Evolutionary conservation across 1,284 basidiomycete species (phyloP).

Genomic region (Rhodotorula sp.): DNA sequence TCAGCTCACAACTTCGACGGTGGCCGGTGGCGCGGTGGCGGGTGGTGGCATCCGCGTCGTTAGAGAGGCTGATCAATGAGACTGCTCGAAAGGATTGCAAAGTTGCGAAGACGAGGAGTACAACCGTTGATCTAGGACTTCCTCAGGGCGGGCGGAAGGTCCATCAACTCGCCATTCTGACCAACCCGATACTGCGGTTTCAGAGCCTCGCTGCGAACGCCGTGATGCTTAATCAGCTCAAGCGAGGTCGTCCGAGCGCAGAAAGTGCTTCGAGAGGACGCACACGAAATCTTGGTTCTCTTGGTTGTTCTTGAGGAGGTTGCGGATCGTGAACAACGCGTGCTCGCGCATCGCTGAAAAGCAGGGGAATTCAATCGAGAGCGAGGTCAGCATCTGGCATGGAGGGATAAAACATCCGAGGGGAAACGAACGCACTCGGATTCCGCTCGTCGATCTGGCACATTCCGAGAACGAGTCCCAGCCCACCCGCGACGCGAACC

Average conservation of each 20-base stretch:
- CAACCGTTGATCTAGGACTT: neutral
- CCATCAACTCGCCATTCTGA: conserved; percentile 24
- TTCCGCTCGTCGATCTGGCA: conserved; percentile 86
- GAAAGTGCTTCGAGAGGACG: conserved; percentile 30
- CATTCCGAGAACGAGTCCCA: conserved; percentile 75
- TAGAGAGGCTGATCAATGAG: no score
- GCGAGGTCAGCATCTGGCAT: conserved; percentile 8
- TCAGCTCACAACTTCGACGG: no score
- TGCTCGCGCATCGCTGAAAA: conserved; percentile 78
- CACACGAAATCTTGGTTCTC: conserved; percentile 77
- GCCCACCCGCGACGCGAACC: conserved; percentile 66
- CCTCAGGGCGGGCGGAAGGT: conserved; percentile 32
- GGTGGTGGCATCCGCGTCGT: no score
- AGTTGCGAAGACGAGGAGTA: conserved; percentile 4
- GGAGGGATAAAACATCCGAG: no score
- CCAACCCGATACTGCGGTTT: conserved; percentile 32
- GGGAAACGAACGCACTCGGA: conserved; percentile 73
- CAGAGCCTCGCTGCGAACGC: conserved; percentile 15
- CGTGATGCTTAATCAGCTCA: no score
- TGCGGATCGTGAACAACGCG: conserved; percentile 76
- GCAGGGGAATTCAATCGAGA: neutral
- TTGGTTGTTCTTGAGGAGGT: conserved; percentile 68
- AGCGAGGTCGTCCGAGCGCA: no score
- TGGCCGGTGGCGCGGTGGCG: no score
- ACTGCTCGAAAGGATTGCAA: no score